Evolutionary conservation across 169 alveolate genomes (phyloP).

Genomic region (Theileria equi): DNA sequence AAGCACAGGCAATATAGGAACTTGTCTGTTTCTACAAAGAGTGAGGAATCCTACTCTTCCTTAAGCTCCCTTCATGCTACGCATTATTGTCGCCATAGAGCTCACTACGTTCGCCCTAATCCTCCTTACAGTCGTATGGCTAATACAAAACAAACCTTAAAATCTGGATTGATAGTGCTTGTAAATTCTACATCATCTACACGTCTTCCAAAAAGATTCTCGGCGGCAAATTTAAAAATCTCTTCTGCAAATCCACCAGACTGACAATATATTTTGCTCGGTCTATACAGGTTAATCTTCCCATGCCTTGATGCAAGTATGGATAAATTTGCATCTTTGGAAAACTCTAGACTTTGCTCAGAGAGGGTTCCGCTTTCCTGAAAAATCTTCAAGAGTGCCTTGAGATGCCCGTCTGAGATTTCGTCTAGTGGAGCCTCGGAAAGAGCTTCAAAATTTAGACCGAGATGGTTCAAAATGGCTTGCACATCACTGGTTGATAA

Average conservation of each 20-base stretch:
- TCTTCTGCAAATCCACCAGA: slow-evolving; percentile 67
- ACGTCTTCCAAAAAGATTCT: not conserved
- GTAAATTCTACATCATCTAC: slow-evolving; percentile 10
- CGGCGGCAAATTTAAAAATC: slow-evolving; percentile 23
- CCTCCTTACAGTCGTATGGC: not conserved
- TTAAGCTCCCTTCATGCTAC: too few relatives aligned
- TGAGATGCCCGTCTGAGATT: slow-evolving; percentile 4
- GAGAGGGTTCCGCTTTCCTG: not conserved
- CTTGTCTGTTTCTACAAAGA: too few relatives aligned
- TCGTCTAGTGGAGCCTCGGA: slow-evolving; percentile 42
- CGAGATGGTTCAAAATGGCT: slow-evolving; percentile 14
- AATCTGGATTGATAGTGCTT: slow-evolving; percentile 40
- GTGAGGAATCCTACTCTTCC: too few relatives aligned
- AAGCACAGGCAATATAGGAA: not conserved
- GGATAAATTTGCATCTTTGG: too few relatives aligned
- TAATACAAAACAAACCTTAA: slow-evolving; percentile 39
- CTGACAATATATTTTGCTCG: slow-evolving; percentile 24
- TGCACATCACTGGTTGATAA: slow-evolving; percentile 52
- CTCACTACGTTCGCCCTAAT: too few relatives aligned
- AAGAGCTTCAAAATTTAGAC: slow-evolving; percentile 20
- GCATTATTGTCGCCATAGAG: too few relatives aligned
- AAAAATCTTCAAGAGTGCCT: not conserved
- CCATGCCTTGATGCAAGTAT: not conserved
- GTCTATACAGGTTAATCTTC: not conserved
- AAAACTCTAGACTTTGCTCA: too few relatives aligned